Base-by-base conservation (phyloP, 768 basidiomycete genomes). In the Lactifluus subvellereus region DNA sequence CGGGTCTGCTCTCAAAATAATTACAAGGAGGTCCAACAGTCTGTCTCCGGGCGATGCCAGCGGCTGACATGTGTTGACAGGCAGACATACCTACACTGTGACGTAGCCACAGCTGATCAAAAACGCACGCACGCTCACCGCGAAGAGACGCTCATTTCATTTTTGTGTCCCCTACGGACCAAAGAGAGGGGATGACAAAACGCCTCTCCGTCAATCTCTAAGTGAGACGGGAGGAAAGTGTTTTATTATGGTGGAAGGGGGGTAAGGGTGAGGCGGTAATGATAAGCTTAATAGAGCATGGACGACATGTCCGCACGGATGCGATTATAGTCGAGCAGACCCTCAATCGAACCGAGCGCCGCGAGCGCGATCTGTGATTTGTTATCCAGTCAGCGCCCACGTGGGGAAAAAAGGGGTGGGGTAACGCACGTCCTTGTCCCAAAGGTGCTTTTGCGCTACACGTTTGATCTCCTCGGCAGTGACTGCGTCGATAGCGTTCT, bases 391-490 rank as follows among this genome's bases (percentile, higher is more conserved):
- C 45, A 42, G 42, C 33, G 43, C 4, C 27, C 27, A 57, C 47
- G 18, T 52, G 45, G 22, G 42, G 33, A 33, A 42, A 54, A 55
- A 6, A 61, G 40, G n/a, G 61, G 45, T 50, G 49, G 30, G 53
- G 48, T 40, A 13, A 79, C 84, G 70, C 72, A 93, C 90, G 75
- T 97, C 94, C 76, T 91, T 90, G 75, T 98, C 94, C 93, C 94
- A 97, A 16, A 97, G 82, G 75, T 97, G 97, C 79, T 93, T 95
- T 79, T 91, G 88, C 49, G 94, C 97, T 63, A 94, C 93, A 18
- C 92, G 84, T 80, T 89, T 88, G 76, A 99, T 94, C 74, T 98
- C 94, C 20, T 85, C 89, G 35, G 85, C 77, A 27, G 85, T 86
- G 59, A 99, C 93, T 27, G 89, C 87, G 72, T 98, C 94, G 50